A percentile compares a stretch with the other conserved stretches of the same genome.
phyloP scores from a whole-genome alignment of 805 yeast genomes.

The Peterozyma xylosa region DNA sequence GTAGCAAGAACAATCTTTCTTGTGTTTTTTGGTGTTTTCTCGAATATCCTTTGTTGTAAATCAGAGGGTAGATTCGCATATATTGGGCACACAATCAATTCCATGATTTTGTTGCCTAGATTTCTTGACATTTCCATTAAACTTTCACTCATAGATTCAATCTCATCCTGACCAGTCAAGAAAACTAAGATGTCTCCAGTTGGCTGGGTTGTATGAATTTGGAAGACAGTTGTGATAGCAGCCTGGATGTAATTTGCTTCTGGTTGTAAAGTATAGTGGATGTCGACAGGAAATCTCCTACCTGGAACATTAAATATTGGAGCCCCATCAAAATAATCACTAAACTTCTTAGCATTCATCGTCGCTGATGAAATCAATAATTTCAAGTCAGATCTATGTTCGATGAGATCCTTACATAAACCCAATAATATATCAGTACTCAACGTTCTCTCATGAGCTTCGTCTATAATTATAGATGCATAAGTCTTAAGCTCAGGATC shows the following conservation, averaged over 20 bases:
- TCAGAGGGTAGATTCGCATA: conserved; percentile 90
- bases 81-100: conserved; percentile 73
- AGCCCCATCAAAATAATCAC: conserved; percentile 72
- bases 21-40: conserved; percentile 71
- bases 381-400: conserved; percentile 60
- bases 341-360: conserved; percentile 81
- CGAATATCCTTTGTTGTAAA: conserved; percentile 73
- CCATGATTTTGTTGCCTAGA: conserved; percentile 52
- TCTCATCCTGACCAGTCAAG: conserved; percentile 94
- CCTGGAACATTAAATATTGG: conserved; percentile 92
- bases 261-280: conserved; percentile 76
- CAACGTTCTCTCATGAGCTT: conserved; percentile 93
- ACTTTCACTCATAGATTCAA: conserved; percentile 72
- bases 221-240: conserved; percentile 79
- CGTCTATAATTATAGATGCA: conserved; percentile 88
- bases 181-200: conserved; percentile 87
- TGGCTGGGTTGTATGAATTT: conserved; percentile 66
- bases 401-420: conserved; percentile 61
- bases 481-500: conserved; percentile 67
- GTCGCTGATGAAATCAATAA: conserved; percentile 90
- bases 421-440: conserved; percentile 85
- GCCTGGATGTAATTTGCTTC: conserved; percentile 90
- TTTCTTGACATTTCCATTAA: conserved; percentile 57
- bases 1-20: conserved; percentile 92
- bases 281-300: conserved; percentile 84